These are phyloP conservation scores for Dictyostelium capitatum DNA, from an alignment of 78 protist species.

Conservation along the genomic window DNA sequence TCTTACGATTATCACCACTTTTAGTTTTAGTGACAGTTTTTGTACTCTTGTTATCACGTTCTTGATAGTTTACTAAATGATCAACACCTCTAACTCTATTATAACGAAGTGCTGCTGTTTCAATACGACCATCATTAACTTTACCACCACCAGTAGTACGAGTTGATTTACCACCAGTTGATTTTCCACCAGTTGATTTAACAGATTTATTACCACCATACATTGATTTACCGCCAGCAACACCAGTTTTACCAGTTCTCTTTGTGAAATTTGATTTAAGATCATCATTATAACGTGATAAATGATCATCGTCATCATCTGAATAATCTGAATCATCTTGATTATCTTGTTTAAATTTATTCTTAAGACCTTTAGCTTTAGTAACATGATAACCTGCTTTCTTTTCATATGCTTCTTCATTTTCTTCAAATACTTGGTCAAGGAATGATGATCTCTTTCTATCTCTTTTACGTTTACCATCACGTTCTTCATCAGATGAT, in stretches of 20 bases:
- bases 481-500: constrained; percentile 7
- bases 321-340: constrained; percentile 9
- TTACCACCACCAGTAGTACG: neutral
- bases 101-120: constrained; percentile 37
- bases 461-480: constrained; percentile 13
- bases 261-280: constrained; percentile 36
- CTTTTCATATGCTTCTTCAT: constrained; percentile 35
- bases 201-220: neutral
- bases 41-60: neutral
- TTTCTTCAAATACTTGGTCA: constrained; percentile 65
- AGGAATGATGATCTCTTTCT: constrained; percentile 11
- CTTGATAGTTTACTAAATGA: constrained; percentile 25
- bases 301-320: constrained; percentile 7
- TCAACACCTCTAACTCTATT: constrained; percentile 65
- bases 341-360: neutral
- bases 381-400: constrained; percentile 60
- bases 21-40: constrained; percentile 7
- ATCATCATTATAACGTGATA: constrained; percentile 33
- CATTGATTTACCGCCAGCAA: neutral
- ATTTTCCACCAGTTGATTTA: constrained; percentile 22
- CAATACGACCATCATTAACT: constrained; percentile 34
- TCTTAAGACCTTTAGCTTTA: neutral
- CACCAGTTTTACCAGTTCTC: constrained; percentile 12
- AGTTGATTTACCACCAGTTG: neutral
- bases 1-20: constrained; percentile 48